Evolutionary conservation across 257 asterid genomes (phyloP).

Genomic region (Ajuga chamaepitys): DNA sequence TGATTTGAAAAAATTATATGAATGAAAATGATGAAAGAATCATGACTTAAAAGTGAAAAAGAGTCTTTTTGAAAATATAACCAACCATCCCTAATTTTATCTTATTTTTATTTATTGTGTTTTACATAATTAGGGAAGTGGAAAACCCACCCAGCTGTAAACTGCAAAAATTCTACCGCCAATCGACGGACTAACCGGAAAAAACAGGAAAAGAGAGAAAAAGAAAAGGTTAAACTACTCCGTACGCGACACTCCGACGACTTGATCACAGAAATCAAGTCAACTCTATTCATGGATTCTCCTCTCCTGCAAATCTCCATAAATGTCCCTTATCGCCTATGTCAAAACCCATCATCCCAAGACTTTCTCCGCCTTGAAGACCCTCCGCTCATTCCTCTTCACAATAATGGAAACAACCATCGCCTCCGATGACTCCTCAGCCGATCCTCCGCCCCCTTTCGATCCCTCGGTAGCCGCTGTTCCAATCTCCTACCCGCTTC

Average conservation of each 20-base stretch:
- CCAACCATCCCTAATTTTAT: too few species aligned
- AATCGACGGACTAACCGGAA: not conserved
- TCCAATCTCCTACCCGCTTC: slow-evolving; percentile 78
- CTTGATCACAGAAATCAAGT: not conserved
- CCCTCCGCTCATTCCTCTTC: slow-evolving; percentile 29
- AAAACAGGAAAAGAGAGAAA: too few species aligned
- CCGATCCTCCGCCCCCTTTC: slow-evolving; percentile 50
- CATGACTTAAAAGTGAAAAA: too few species aligned
- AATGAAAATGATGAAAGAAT: too few species aligned
- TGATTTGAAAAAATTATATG: too few species aligned
- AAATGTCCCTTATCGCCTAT: slow-evolving; percentile 34
- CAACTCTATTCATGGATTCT: slow-evolving; percentile 21
- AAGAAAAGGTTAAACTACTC: too few species aligned
- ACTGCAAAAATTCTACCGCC: not conserved
- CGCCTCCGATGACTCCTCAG: slow-evolving; percentile 8
- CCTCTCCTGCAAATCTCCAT: not conserved
- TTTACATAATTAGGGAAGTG: too few species aligned
- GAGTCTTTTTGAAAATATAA: too few species aligned
- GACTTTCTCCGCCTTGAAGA: slow-evolving; percentile 31
- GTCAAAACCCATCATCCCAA: slow-evolving; percentile 42
- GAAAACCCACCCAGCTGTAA: too few species aligned
- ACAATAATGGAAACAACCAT: slow-evolving; percentile 16
- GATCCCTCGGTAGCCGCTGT: slow-evolving; percentile 50
- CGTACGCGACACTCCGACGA: not conserved
- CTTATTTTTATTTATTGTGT: too few species aligned